phyloP scores from a whole-genome alignment of 495 filamentous ascomycete genomes.

The Trypethelium eluteriae region DNA sequence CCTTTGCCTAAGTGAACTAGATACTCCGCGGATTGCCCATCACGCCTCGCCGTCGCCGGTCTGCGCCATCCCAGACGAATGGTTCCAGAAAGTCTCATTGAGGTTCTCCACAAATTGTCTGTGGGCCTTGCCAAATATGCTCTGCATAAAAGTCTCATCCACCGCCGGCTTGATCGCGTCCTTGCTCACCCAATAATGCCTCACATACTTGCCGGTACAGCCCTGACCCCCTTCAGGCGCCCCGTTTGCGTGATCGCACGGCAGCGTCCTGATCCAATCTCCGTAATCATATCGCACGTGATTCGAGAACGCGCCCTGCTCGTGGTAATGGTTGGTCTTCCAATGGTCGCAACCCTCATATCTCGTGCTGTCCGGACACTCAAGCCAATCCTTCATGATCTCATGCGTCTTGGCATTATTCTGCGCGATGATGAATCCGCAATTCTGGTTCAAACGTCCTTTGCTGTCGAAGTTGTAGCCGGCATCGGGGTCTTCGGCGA shows the following conservation, averaged over 20 bases:
- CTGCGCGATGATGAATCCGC: constrained; percentile 12
- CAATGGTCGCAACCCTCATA: background rate
- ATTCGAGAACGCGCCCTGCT: constrained; percentile 1
- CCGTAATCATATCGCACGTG: background rate
- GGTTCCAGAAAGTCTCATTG: background rate
- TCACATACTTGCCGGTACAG: background rate
- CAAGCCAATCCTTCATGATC: background rate
- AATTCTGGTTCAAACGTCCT: background rate
- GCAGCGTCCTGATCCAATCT: background rate
- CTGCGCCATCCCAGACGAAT: background rate
- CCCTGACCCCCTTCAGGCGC: background rate
- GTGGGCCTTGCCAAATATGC: background rate
- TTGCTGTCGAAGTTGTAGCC: constrained; percentile 3
- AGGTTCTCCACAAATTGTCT: background rate
- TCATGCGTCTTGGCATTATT: background rate
- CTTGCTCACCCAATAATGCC: constrained; percentile 5
- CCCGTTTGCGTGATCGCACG: constrained; percentile 12
- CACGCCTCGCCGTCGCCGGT: background rate
- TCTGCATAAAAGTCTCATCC: constrained; percentile 1
- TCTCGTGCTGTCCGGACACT: background rate
- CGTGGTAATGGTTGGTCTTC: background rate
- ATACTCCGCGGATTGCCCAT: too few species aligned
- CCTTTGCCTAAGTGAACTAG: too few species aligned
- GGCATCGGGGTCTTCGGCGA: constrained; percentile 38
- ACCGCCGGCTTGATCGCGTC: constrained; percentile 3